Evolutionary conservation across 1,284 basidiomycete species (phyloP).

Genomic region (Fereydounia khargensis): DNA sequence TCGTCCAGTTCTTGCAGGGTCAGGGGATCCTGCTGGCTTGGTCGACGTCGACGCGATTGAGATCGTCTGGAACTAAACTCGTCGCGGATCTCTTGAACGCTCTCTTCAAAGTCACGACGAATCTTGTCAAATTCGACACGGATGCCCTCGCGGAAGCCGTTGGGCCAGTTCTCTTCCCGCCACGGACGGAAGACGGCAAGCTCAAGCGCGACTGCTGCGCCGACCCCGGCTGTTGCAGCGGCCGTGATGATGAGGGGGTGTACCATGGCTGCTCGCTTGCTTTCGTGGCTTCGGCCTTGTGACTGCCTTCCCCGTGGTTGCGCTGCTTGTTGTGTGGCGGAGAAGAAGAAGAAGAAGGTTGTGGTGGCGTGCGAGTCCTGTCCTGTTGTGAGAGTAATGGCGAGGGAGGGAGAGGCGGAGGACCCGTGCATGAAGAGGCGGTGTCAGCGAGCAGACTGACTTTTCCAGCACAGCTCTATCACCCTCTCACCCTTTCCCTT

Average conservation of each 20-base stretch:
- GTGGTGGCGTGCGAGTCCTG: too few relatives aligned
- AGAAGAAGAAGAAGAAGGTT: too few relatives aligned
- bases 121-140: constrained; percentile 22
- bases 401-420: too few relatives aligned
- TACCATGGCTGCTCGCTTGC: too few relatives aligned
- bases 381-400: too few relatives aligned
- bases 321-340: too few relatives aligned
- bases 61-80: constrained; percentile 7
- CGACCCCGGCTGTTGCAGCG: constrained; percentile 33
- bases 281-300: too few relatives aligned
- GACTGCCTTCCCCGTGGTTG: too few relatives aligned
- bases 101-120: constrained; percentile 21
- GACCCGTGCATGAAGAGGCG: too few relatives aligned
- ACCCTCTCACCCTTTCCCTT: too few relatives aligned
- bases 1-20: constrained; percentile 27
- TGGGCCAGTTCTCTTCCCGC: constrained; percentile 39
- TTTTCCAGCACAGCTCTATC: too few relatives aligned
- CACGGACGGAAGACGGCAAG: constrained; percentile 40
- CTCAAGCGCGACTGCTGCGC: constrained; percentile 39
- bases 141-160: constrained; percentile 32
- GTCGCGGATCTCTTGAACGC: constrained; percentile 21
- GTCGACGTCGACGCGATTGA: constrained; percentile 7
- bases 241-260: constrained; percentile 37
- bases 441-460: too few relatives aligned
- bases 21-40: constrained; percentile 2